Evolutionary conservation across 768 basidiomycete species (phyloP), one percentile per base, ranked within the genome.

Genomic region (Russula griseocarnosa): DNA sequence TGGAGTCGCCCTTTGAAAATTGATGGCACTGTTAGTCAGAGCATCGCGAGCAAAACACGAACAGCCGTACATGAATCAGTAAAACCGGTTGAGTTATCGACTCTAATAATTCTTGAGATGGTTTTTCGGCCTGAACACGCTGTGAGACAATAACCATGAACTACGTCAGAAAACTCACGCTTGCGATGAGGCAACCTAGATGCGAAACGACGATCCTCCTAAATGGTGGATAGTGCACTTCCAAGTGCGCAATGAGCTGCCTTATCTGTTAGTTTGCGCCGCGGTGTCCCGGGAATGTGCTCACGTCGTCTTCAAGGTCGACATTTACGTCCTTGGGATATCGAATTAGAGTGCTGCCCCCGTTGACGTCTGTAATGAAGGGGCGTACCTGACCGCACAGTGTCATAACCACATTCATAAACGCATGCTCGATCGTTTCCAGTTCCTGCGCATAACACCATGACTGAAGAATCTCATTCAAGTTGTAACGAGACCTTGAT

Each of bases 401-500:
- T 55, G 63, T 64, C 13, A 59, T 53, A 20, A 69, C 63, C 9
- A 72, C 59, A 40, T 72, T 70, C 52, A 69, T 60, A 30, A 69
- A 61, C 30, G 70, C 62, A 36, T 72, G 68, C 46, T 72, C 71
- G 18, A 70, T 54, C 6, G 64, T 66, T 30, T 69, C 63, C n/a
- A 70, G 24, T 30, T 71, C 67, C 14, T 69, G 61, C 24, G 71
- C 70, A 54, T 69, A 69, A 24, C 63, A 69, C 71, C 71, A 72
- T 28, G 70, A 57, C 22, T 69, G 61, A n/a, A 70, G 51, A 7
- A 70, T 57, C 34, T 72, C 71, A 6, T 55, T 54, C 38, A 66
- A 62, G n/a, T 61, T 67, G 63, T 32, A 58, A 54, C 24, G 67
- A 24, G 55, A 66, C 57, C 49, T 44, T 18, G 13, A 32, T 30